Percentiles rank a stretch among this genome's conserved stretches.
phyloP scores from a whole-genome alignment of 805 yeast species.

The Kazachstania taianensis region DNA sequence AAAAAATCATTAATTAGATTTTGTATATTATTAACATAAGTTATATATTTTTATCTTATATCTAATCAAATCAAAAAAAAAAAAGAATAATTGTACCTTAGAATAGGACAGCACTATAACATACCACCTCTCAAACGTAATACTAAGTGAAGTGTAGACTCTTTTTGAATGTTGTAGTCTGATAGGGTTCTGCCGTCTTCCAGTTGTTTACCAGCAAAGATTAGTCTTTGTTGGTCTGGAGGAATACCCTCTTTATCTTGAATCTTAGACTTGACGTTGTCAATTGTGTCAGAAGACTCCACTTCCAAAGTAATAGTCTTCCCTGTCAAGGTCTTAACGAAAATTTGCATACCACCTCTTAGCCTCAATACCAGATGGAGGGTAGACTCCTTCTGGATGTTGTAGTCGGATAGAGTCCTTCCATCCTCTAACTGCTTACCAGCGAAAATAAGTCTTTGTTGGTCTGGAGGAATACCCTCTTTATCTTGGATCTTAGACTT shows the following conservation, averaged over 20 bases:
- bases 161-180: slow-evolving; percentile 62
- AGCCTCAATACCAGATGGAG: slow-evolving; percentile 61
- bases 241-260: slow-evolving; percentile 65
- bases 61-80: background rate
- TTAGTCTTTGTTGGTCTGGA: slow-evolving; percentile 59
- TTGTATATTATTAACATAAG: background rate
- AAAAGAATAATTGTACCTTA: background rate
- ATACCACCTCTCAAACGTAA: slow-evolving; percentile 63
- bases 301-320: slow-evolving; percentile 78
- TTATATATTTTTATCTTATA: background rate
- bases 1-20: no score
- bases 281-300: slow-evolving; percentile 89
- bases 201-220: slow-evolving; percentile 54
- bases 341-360: slow-evolving; percentile 54
- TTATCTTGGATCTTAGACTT: slow-evolving; percentile 68
- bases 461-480: slow-evolving; percentile 67
- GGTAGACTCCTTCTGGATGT: slow-evolving; percentile 64
- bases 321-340: slow-evolving; percentile 31
- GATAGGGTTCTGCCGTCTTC: slow-evolving; percentile 62
- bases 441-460: slow-evolving; percentile 59
- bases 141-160: slow-evolving; percentile 57
- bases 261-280: slow-evolving; percentile 74
- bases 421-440: slow-evolving; percentile 68
- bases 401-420: slow-evolving; percentile 61
- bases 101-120: slow-evolving; percentile 33